A percentile compares a stretch with the other conserved stretches of the same genome.
These are phyloP conservation scores for Rhodotorula glutinis DNA, from an alignment of 1,284 basidiomycete genomes.

Conservation along the genomic window DNA sequence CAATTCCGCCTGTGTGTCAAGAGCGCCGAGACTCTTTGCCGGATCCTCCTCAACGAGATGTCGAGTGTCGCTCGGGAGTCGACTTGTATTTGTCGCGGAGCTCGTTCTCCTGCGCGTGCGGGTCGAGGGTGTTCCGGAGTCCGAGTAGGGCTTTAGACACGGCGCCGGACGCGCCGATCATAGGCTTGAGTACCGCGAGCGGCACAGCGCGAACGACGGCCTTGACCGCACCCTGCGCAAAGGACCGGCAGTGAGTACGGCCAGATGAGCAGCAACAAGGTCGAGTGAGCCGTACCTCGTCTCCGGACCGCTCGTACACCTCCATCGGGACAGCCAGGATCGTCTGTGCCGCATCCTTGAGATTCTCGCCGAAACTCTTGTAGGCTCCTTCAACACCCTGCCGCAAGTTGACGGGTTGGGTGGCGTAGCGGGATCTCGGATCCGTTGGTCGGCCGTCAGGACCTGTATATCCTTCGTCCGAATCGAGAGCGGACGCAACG, in stretches of 20 bases:
- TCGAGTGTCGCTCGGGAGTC: not conserved
- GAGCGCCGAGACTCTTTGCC: not conserved
- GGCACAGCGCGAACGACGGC: slow-evolving; percentile 94
- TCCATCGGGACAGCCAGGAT: slow-evolving; percentile 99
- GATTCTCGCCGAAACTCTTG: slow-evolving; percentile 72
- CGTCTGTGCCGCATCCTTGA: slow-evolving; percentile 92
- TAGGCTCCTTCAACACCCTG: slow-evolving; percentile 91
- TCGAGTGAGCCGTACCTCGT: slow-evolving; percentile 60
- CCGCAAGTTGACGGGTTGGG: slow-evolving; percentile 76
- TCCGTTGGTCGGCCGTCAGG: slow-evolving; percentile 47
- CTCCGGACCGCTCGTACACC: slow-evolving; percentile 86
- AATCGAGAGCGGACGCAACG: not conserved
- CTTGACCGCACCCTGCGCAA: slow-evolving; percentile 73
- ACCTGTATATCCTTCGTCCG: too few species aligned
- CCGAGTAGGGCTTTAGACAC: slow-evolving; percentile 92
- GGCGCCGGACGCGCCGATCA: slow-evolving; percentile 94
- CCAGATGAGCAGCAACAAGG: not conserved
- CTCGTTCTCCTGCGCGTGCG: slow-evolving; percentile 30
- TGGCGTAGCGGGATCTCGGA: slow-evolving; percentile 72
- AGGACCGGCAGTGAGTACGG: not conserved
- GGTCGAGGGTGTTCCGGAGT: slow-evolving; percentile 66
- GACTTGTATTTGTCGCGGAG: slow-evolving; percentile 42
- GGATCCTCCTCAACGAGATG: not conserved
- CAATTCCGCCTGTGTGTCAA: too few species aligned
- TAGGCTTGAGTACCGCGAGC: slow-evolving; percentile 90